These are phyloP conservation scores for Pseudoperonospora humuli DNA, from an alignment of 352 stramenopile species.

Conservation along the genomic window DNA sequence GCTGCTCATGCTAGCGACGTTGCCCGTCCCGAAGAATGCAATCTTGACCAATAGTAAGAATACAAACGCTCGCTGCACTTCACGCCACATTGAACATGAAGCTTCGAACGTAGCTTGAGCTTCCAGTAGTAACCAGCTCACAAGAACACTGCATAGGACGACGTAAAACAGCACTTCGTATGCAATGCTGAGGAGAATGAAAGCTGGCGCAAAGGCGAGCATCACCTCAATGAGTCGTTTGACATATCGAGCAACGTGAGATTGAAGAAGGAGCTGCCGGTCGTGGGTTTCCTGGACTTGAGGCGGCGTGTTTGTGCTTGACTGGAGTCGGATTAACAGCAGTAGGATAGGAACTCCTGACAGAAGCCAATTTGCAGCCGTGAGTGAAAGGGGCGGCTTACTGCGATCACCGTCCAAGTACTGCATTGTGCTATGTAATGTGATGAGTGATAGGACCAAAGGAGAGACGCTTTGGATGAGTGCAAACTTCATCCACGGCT, in stretches of 20 bases:
- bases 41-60: constrained; percentile 79
- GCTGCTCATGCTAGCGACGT: constrained; percentile 81
- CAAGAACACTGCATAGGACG: constrained; percentile 43
- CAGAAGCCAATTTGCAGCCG: constrained; percentile 48
- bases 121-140: constrained; percentile 59
- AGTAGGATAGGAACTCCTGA: constrained; percentile 32
- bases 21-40: constrained; percentile 80
- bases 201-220: constrained; percentile 51
- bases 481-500: constrained; percentile 1
- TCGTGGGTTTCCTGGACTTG: constrained; percentile 9
- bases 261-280: not conserved
- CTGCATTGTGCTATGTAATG: constrained; percentile 44
- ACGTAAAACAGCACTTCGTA: constrained; percentile 82
- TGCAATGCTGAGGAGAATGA: constrained; percentile 71
- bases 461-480: constrained; percentile 14
- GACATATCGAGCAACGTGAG: constrained; percentile 7
- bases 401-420: constrained; percentile 42
- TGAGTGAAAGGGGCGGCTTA: constrained; percentile 44
- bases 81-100: constrained; percentile 16
- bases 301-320: not conserved
- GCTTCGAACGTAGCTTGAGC: constrained; percentile 10
- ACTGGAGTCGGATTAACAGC: constrained; percentile 23
- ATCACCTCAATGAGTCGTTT: constrained; percentile 47
- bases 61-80: constrained; percentile 66
- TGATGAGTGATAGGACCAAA: constrained; percentile 30